Evolutionary conservation across 1,284 basidiomycete genomes (phyloP), one percentile per base, ranked within the genome.

Genomic region (Dichomitus squalens): DNA sequence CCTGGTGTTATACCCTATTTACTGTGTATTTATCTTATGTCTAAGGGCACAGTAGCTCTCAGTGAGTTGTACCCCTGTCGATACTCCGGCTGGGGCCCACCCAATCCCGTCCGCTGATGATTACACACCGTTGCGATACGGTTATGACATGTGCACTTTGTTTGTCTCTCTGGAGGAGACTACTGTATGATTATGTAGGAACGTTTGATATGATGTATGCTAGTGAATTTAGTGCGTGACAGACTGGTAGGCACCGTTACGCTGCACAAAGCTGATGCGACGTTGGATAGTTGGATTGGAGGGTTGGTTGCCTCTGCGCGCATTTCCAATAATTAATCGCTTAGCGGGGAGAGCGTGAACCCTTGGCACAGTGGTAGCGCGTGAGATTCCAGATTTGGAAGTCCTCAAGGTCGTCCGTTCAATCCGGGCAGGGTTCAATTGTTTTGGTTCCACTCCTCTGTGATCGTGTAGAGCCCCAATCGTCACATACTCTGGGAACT

Each of bases 381-480:
- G 57, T 58, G 57, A 58, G 52, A 58, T 58, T 58, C 57, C 57
- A 58, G 57, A 12, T 33, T 49, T 50, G 51, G 55, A 52, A 52
- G 41, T 64, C 58, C 64, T 64, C 67, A 68, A 68, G 66, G 66
- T 60, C 66, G 65, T 68, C 64, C 66, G 66, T 68, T 66, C 66
- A 68, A 68, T 66, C 66, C 66, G 66, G 66, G 66, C 64, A 58
- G 66, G 63, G 66, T 63, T 67, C 64, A 65, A 8, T 34, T 18
- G 3, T 46, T 7, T 18, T 33, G 25, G 16, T 25, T 3, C 14
- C 12, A 23, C 8, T 48, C 18, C 20, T 23, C n/a, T n/a, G n/a
- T n/a, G n/a, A n/a, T n/a, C n/a, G n/a, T n/a, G n/a, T n/a, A n/a
- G n/a, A n/a, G n/a, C n/a, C n/a, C n/a, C n/a, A n/a, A n/a, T n/a